Evolutionary conservation across 2,329 filamentous ascomycete genomes (phyloP), one percentile per base, ranked within the genome.

Genomic region (Thielaviopsis cerberus): DNA sequence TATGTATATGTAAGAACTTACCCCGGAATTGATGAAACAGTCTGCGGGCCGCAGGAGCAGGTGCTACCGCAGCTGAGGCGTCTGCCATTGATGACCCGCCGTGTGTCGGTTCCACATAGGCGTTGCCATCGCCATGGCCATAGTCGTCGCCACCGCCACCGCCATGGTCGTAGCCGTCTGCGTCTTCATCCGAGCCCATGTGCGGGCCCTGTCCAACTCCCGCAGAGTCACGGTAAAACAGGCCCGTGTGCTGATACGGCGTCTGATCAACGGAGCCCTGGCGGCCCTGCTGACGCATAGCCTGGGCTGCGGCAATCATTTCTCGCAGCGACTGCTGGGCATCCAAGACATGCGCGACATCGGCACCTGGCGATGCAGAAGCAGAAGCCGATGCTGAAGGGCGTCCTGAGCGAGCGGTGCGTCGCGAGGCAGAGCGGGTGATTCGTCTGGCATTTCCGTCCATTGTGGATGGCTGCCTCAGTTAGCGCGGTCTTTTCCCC

Each of bases 11-110:
- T 8, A 3, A 7, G 11, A 22, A 48, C 41, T 20, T 20, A 48
- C 41, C 17, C 3, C 41, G 41, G 41, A 55, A 55, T 53, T 55
- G 52, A 52, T 60, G 55, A 50, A 58, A 58, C 27, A 58, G 50
- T 26, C 58, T 37, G 30, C 59, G 55, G 20, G 55, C 48, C 11
- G 55, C 52, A 41, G 55, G 30, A 22, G 26, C 51, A 30, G 52
- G n/a, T 55, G 59, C 50, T 48, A 48, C 41, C 22, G 41, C 41
- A 48, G 41, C 41, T 22, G 41, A 48, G 6, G n/a, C n/a, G 41
- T 22, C n/a, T 48, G 5, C 41, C n/a, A 22, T 48, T 8, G 41
- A 22, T 8, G 20, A 48, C n/a, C 10, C n/a, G n/a, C n/a, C n/a
- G 41, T n/a, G n/a, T n/a, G n/a, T n/a, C n/a, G 41, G n/a, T 22